Evolutionary conservation across 2,329 filamentous ascomycete genomes (phyloP).

Genomic region (Xylariales sp.): DNA sequence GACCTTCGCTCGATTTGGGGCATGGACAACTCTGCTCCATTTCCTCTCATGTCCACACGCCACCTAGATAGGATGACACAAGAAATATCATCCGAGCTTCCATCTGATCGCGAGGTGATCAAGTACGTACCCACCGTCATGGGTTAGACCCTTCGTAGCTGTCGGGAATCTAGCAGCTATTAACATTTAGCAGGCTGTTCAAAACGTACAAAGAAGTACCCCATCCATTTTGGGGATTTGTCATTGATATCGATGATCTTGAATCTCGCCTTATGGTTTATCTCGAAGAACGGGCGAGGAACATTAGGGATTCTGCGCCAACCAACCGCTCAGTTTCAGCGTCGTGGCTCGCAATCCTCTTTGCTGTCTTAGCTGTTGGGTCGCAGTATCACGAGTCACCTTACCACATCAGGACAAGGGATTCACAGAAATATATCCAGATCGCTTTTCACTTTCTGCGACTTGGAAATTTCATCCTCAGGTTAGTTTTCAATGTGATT

Average conservation of each 20-base stretch:
- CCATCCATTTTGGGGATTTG: conserved; percentile 65
- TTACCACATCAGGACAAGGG: conserved; percentile 55
- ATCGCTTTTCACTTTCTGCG: conserved; percentile 63
- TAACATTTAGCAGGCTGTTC: conserved; percentile 60
- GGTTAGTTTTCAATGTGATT: conserved; percentile 28
- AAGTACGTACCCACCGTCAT: conserved; percentile 53
- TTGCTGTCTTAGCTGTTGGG: conserved; percentile 60
- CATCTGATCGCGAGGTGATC: conserved; percentile 62
- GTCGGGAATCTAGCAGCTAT: too few species aligned
- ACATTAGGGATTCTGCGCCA: conserved; percentile 40
- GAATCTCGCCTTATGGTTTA: conserved; percentile 62
- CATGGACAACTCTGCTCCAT: conserved; percentile 61
- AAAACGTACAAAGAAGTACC: conserved; percentile 64
- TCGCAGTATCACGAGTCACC: conserved; percentile 64
- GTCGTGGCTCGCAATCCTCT: conserved; percentile 63
- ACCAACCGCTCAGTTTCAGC: conserved; percentile 51
- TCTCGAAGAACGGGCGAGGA: conserved; percentile 58
- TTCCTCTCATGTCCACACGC: conserved; percentile 61
- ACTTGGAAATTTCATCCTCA: conserved; percentile 58
- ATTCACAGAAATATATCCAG: conserved; percentile 58
- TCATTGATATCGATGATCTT: conserved; percentile 62
- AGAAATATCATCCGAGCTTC: conserved; percentile 58
- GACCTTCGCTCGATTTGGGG: conserved; percentile 65
- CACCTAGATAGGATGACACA: conserved; percentile 56
- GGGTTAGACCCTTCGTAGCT: too few species aligned